A percentile compares a stretch with the other conserved stretches of the same genome.
Conservation (phyloP, 306 rosid genomes). For the Prunus dulcis region DNA sequence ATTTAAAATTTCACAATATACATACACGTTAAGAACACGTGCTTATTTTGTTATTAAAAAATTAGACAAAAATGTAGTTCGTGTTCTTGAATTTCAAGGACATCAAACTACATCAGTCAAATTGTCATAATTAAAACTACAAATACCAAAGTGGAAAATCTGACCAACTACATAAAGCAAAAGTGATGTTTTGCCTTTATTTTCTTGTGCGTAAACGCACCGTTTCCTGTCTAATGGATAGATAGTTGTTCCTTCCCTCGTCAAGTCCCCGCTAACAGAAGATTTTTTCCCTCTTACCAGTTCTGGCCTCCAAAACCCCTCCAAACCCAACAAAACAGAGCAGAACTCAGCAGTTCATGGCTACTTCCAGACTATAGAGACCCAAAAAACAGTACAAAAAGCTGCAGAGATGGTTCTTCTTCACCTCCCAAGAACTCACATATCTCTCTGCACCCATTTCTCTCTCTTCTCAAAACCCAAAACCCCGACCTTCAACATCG, state of each 20-base stretch:
- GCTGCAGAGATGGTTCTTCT: slow-evolving; percentile 43
- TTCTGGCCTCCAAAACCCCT: not conserved
- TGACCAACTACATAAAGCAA: too few species aligned
- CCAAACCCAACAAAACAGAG: not conserved
- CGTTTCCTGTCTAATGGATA: not conserved
- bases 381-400: not conserved
- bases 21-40: too few species aligned
- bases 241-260: not conserved
- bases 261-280: not conserved
- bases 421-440: slow-evolving; percentile 41
- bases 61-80: too few species aligned
- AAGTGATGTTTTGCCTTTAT: not conserved
- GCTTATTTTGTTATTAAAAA: too few species aligned
- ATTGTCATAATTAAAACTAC: too few species aligned
- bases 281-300: not conserved
- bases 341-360: slow-evolving; percentile 1
- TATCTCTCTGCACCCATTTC: slow-evolving; percentile 23
- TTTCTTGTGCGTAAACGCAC: not conserved
- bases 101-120: too few species aligned
- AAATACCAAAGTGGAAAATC: too few species aligned
- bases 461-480: slow-evolving; percentile 21
- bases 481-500: slow-evolving; percentile 1
- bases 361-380: not conserved
- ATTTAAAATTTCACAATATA: too few species aligned
- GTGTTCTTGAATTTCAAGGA: too few species aligned